A percentile compares a stretch with the other conserved stretches of the same genome.
These are phyloP conservation scores for Malbranchea zuffiana DNA, from an alignment of 2,329 filamentous ascomycete genomes.

Conservation along the genomic window DNA sequence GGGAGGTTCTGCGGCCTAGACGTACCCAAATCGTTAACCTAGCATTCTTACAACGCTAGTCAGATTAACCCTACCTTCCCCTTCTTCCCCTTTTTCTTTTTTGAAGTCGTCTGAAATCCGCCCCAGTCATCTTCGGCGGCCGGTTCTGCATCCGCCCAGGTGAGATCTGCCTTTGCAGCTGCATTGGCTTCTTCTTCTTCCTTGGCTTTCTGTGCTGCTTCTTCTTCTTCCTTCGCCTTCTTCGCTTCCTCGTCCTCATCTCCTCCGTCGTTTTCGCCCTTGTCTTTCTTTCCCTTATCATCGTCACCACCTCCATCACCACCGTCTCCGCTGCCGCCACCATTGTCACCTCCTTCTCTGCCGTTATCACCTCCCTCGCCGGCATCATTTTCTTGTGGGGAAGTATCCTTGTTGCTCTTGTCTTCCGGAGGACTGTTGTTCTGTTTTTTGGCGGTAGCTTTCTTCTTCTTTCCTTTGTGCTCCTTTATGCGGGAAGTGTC, in stretches of 20 bases:
- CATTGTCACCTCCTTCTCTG: conserved; percentile 7
- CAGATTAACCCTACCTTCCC: conserved; percentile 19
- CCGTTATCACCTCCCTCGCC: conserved; percentile 4
- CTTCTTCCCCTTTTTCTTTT: conserved; percentile 49
- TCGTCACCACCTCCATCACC: conserved; percentile 6
- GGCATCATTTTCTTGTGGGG: conserved; percentile 6
- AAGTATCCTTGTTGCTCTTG: conserved; percentile 8
- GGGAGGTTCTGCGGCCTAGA: conserved; percentile 21
- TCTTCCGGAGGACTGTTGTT: conserved; percentile 4
- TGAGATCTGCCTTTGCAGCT: conserved; percentile 25
- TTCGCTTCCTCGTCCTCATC: conserved; percentile 11
- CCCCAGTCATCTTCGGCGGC: conserved; percentile 35
- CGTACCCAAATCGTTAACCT: background rate
- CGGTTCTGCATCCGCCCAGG: conserved; percentile 40
- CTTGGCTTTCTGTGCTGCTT: conserved; percentile 22
- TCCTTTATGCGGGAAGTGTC: conserved; percentile 13
- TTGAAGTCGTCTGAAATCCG: conserved; percentile 24
- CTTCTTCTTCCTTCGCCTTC: conserved; percentile 9
- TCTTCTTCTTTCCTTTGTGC: conserved; percentile 11
- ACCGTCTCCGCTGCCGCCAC: conserved; percentile 5
- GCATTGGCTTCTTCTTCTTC: conserved; percentile 25
- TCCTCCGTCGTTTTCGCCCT: conserved; percentile 10
- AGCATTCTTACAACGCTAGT: background rate
- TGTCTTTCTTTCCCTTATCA: conserved; percentile 4
- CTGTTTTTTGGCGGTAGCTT: conserved; percentile 6